Base-by-base conservation (phyloP, 768 basidiomycete genomes). In the Mrakia hoshinonis region DNA sequence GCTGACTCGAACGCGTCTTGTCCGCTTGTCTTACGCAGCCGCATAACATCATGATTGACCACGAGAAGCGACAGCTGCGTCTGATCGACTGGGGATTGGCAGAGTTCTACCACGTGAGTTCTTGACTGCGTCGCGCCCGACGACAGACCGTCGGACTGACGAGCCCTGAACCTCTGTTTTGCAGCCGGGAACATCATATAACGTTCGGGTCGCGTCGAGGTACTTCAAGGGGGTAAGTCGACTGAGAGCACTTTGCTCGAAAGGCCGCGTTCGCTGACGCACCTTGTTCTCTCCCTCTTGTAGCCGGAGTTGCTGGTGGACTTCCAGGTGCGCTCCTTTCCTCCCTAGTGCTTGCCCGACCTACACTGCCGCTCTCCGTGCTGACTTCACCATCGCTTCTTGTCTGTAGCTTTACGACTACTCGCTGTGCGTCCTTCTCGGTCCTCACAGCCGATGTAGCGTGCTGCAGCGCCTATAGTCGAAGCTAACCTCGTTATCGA, bases 41-140 rank as follows among this genome's bases (percentile, higher is more conserved):
- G 15, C 94, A 97, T 81, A 98, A 98, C 80, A 92, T 98, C 68
- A 97, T 98, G 93, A 97, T 97, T 81, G 95, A 98, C 80, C 94
- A 97, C 79, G 93, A 97, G 76, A 90, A 90, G 80, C 87, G 91
- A 79, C 91, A 96, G 92, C 83, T 97, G 69, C 88, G 95, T 51
- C 84, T 98, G 74, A 98, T 98, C 79, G 95, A 98, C 82, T 98
- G 95, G 95, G 95, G 95, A 77, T 83, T 98, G 77, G 95, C 95
- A 66, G 95, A 98, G 80, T 98, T 98, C 81, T 98, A 97, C 80
- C 94, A 49, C 36, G 58, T 61, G 36, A 18, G 58, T 39, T 5
- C 26, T n/a, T n/a, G n/a, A n/a, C n/a, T 4, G 1, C 36, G 31
- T 7, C 22, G 4, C 10, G 34, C 58, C n/a, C n/a, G 29, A 54